phyloP scores from a whole-genome alignment of 192 early-diverging fungal species.

The Geosiphon pyriformis region DNA sequence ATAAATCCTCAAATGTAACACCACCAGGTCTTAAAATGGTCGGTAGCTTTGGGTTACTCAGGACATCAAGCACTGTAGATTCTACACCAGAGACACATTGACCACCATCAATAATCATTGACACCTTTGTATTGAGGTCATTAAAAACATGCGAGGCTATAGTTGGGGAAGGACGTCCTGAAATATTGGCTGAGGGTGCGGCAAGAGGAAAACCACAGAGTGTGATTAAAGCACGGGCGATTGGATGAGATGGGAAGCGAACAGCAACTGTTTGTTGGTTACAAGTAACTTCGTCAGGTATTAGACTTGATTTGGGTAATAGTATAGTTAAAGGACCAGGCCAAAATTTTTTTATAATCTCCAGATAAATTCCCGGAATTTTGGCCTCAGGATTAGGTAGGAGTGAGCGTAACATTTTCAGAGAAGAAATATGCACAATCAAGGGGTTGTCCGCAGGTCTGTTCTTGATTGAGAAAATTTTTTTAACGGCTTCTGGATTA shows the following conservation, averaged over 20 bases:
- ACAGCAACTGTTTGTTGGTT: slow-evolving; percentile 84
- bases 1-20: slow-evolving; percentile 75
- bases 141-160: slow-evolving; percentile 79
- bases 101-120: slow-evolving; percentile 87
- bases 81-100: slow-evolving; percentile 88
- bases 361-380: slow-evolving; percentile 68
- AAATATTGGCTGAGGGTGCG: slow-evolving; percentile 97
- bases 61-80: slow-evolving; percentile 86
- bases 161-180: slow-evolving; percentile 93
- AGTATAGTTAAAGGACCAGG: slow-evolving; percentile 93
- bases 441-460: slow-evolving; percentile 94
- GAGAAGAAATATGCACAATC: slow-evolving; percentile 91
- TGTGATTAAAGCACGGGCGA: slow-evolving; percentile 85
- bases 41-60: slow-evolving; percentile 49
- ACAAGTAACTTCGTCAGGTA: slow-evolving; percentile 78
- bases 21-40: slow-evolving; percentile 91
- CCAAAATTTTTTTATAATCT: slow-evolving; percentile 70
- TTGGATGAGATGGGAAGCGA: slow-evolving; percentile 85
- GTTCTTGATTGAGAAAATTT: slow-evolving; percentile 83
- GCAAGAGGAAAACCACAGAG: slow-evolving; percentile 84
- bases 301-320: slow-evolving; percentile 59
- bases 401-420: slow-evolving; percentile 78
- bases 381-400: slow-evolving; percentile 35
- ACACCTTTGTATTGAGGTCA: slow-evolving; percentile 75
- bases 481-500: slow-evolving; percentile 51